A percentile compares a stretch with the other conserved stretches of the same genome.
These are phyloP conservation scores for Pistacia vera DNA, from an alignment of 345 rosid genomes.

Conservation along the genomic window DNA sequence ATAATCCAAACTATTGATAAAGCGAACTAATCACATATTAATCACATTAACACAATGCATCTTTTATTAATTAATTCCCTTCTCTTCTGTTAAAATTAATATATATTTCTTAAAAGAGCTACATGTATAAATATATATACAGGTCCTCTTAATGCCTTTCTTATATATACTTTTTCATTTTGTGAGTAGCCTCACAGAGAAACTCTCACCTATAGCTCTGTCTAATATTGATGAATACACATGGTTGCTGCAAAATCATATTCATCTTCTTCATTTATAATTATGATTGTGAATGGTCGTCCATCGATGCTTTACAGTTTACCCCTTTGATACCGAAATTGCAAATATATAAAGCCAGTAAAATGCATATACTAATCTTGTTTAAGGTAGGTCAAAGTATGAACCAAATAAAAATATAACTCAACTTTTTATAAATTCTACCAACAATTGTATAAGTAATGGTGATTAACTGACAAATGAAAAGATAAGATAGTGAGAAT, in stretches of 20 bases:
- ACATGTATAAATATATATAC: background rate
- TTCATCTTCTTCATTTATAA: background rate
- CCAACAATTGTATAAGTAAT: too few relatives aligned
- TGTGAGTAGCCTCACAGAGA: too few relatives aligned
- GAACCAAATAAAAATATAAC: background rate
- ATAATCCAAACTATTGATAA: conserved; percentile 22
- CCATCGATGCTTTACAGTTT: background rate
- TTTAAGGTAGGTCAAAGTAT: too few relatives aligned
- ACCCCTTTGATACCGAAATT: background rate
- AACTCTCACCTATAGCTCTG: too few relatives aligned
- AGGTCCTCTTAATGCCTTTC: too few relatives aligned
- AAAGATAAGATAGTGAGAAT: background rate
- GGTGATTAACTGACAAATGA: background rate
- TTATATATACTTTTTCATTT: too few relatives aligned
- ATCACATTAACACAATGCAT: conserved; percentile 12
- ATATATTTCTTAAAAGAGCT: background rate
- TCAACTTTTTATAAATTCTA: background rate
- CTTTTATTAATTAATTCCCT: background rate
- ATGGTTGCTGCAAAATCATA: background rate
- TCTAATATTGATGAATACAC: background rate
- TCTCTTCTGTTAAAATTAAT: background rate
- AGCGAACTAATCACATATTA: conserved; percentile 26
- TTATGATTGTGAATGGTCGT: background rate
- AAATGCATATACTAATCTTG: too few relatives aligned
- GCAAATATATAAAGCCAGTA: too few relatives aligned